phyloP scores from a whole-genome alignment of 176 grass and related monocot species.

The Lolium perenne region DNA sequence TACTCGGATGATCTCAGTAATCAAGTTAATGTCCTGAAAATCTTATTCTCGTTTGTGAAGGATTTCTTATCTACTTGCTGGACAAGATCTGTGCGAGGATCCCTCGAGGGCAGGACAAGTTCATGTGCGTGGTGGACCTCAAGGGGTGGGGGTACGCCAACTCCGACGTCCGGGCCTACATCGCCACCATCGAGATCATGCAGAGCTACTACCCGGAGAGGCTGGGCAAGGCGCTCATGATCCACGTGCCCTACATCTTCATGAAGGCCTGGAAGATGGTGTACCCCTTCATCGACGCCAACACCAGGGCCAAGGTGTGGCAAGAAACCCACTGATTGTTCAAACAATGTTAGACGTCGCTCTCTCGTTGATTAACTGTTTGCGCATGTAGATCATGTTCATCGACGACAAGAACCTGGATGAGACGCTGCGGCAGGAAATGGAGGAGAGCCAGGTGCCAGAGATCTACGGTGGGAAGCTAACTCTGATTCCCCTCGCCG shows the following conservation, averaged over 20 bases:
- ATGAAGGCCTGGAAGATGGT: constrained; percentile 85
- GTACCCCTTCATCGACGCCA: constrained; percentile 73
- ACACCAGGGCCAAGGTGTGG: constrained; percentile 70
- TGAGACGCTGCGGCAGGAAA: constrained; percentile 63
- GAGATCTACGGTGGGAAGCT: constrained; percentile 70
- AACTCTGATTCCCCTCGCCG: constrained; percentile 49
- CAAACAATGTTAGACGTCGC: neutral
- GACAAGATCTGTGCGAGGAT: constrained; percentile 72
- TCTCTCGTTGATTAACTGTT: neutral
- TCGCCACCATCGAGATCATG: constrained; percentile 72
- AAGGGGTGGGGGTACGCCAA: constrained; percentile 82
- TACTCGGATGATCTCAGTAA: neutral
- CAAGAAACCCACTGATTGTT: neutral
- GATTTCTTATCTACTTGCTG: constrained; percentile 59
- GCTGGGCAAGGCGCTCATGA: constrained; percentile 67
- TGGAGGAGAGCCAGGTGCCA: constrained; percentile 75
- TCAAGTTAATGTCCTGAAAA: too few species aligned
- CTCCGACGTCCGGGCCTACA: constrained; percentile 58
- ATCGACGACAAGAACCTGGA: constrained; percentile 67
- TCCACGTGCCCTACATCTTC: constrained; percentile 77
- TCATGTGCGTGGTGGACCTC: constrained; percentile 69
- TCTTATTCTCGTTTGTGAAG: constrained; percentile 36
- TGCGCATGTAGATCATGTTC: constrained; percentile 30
- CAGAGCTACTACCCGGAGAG: constrained; percentile 85
- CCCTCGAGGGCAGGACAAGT: constrained; percentile 72